phyloP scores from a whole-genome alignment of 208 protist species.

The Porcisia hertigi region DNA sequence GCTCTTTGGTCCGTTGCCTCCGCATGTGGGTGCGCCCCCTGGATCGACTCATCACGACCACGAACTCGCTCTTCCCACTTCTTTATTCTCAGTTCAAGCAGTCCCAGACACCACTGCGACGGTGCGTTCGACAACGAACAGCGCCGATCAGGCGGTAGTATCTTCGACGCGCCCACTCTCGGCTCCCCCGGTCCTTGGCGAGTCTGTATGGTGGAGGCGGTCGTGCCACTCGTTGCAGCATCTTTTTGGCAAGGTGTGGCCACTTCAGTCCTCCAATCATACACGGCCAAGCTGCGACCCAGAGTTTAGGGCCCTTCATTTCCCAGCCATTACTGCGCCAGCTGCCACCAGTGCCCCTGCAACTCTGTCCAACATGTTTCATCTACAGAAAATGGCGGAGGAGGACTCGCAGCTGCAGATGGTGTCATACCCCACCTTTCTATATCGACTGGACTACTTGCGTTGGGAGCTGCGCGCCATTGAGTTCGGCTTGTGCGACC shows the following conservation, averaged over 20 bases:
- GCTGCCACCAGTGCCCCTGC: not conserved
- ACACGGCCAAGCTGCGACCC: not conserved
- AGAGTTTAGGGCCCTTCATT: not conserved
- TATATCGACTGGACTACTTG: conserved; percentile 52
- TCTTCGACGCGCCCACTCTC: not conserved
- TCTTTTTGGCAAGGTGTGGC: not conserved
- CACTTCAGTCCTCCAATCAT: too few relatives aligned
- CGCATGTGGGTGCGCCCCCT: conserved; percentile 27
- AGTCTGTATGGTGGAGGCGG: not conserved
- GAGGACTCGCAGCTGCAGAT: conserved; percentile 22
- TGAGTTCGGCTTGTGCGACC: conserved; percentile 65
- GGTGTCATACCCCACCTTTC: conserved; percentile 38
- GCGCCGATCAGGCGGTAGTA: not conserved
- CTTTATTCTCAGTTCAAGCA: not conserved
- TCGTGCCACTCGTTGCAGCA: not conserved
- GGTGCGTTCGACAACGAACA: not conserved
- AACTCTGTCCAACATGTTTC: not conserved
- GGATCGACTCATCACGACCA: conserved; percentile 22
- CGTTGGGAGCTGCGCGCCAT: conserved; percentile 68
- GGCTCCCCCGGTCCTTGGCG: not conserved
- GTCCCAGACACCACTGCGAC: not conserved
- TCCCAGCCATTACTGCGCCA: not conserved
- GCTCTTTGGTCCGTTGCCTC: conserved; percentile 29
- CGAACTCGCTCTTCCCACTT: not conserved
- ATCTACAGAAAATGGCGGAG: conserved; percentile 12